Conservation (phyloP, 495 filamentous ascomycete genomes). For the Penicillium paxilli region DNA sequence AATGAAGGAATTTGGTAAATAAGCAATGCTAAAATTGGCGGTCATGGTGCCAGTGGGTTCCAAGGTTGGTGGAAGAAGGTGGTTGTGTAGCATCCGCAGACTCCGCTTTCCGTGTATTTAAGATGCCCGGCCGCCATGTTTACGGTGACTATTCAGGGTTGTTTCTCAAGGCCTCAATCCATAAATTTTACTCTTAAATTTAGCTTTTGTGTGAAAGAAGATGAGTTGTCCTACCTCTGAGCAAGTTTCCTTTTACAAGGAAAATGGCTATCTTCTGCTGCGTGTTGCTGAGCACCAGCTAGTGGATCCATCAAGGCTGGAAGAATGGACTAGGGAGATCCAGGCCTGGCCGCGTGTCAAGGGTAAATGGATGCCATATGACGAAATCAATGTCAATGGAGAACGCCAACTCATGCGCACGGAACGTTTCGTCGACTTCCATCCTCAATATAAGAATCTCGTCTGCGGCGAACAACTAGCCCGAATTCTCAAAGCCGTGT, state of each 20-base stretch:
- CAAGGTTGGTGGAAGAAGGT: too few species aligned
- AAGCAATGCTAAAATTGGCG: not conserved
- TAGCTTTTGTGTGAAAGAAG: not conserved
- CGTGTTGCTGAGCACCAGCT: constrained; percentile 28
- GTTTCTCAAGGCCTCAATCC: not conserved
- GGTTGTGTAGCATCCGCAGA: too few species aligned
- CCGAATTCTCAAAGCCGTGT: constrained; percentile 34
- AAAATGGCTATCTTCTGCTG: constrained; percentile 40
- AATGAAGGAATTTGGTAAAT: not conserved
- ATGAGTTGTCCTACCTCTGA: constrained; percentile 24
- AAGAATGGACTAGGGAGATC: constrained; percentile 42
- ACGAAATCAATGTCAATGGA: constrained; percentile 42
- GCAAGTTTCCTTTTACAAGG: constrained; percentile 34
- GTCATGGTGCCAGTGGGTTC: not conserved
- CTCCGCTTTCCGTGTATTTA: too few species aligned
- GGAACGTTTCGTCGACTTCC: constrained; percentile 44
- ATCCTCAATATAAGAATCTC: constrained; percentile 33
- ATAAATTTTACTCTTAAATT: not conserved
- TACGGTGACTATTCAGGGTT: too few species aligned
- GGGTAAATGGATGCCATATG: constrained; percentile 47
- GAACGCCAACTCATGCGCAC: constrained; percentile 44
- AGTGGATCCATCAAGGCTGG: constrained; percentile 27
- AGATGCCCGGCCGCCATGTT: too few species aligned
- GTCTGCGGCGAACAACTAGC: constrained; percentile 33
- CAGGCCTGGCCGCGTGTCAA: constrained; percentile 37